These are phyloP conservation scores for Globisporangium lucens DNA, from an alignment of 352 stramenopile species.

Conservation along the genomic window DNA sequence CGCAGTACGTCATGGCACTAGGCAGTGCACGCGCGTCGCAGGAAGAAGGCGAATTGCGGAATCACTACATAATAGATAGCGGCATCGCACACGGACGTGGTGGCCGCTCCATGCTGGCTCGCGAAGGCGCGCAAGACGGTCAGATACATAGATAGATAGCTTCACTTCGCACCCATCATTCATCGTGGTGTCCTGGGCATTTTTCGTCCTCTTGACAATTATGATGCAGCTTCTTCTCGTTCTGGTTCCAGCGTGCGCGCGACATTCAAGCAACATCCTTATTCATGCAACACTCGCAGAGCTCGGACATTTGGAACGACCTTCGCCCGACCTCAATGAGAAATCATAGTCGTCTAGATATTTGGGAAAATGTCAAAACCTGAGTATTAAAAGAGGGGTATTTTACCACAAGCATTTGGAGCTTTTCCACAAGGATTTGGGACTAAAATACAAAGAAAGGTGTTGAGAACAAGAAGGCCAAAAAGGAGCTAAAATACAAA, in stretches of 20 bases:
- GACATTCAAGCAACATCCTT: constrained; percentile 1
- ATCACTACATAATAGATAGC: not conserved
- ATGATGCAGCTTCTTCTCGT: not conserved
- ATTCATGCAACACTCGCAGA: not conserved
- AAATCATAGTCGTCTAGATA: too few relatives aligned
- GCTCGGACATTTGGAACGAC: not conserved
- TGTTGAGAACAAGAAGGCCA: too few relatives aligned
- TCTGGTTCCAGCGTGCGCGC: not conserved
- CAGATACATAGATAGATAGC: not conserved
- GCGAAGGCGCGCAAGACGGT: not conserved
- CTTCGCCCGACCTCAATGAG: not conserved
- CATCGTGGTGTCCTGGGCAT: not conserved
- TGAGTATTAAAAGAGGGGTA: too few relatives aligned
- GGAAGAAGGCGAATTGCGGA: not conserved
- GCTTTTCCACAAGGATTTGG: too few relatives aligned
- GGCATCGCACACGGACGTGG: not conserved
- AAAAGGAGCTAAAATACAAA: too few relatives aligned
- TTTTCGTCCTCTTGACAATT: constrained; percentile 2
- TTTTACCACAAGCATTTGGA: too few relatives aligned
- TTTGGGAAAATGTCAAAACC: too few relatives aligned
- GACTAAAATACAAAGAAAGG: too few relatives aligned
- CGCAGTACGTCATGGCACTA: constrained; percentile 42
- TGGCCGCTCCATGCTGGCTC: not conserved
- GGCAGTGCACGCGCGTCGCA: not conserved
- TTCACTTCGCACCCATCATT: not conserved